These are phyloP conservation scores for Fusarium irregulare DNA, from an alignment of 2,329 filamentous ascomycete genomes.

Conservation along the genomic window DNA sequence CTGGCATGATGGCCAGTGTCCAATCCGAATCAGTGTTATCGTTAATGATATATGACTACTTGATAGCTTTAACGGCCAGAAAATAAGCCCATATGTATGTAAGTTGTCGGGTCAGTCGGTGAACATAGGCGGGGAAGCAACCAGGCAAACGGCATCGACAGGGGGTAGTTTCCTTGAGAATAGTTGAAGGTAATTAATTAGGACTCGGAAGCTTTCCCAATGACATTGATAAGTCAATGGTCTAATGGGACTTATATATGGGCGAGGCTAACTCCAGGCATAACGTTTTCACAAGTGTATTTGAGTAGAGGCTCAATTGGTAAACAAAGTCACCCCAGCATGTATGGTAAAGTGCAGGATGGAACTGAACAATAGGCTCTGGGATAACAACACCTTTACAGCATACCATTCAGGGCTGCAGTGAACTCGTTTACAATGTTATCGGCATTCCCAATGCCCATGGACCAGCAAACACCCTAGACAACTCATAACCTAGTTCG, in stretches of 20 bases:
- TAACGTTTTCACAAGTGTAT: background rate
- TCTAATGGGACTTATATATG: background rate
- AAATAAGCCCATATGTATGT: background rate
- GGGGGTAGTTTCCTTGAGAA: background rate
- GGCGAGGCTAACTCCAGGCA: background rate
- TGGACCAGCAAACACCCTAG: background rate
- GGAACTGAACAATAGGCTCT: background rate
- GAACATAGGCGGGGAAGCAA: background rate
- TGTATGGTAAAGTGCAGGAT: background rate
- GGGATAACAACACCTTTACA: background rate
- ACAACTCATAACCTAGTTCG: background rate
- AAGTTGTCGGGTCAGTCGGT: background rate
- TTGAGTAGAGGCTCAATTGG: background rate
- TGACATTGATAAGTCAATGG: background rate
- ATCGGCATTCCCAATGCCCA: background rate
- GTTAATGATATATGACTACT: constrained; percentile 8
- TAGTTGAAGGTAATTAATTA: no score
- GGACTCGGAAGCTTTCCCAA: background rate
- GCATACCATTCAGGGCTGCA: background rate
- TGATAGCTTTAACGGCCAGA: background rate
- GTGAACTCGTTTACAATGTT: background rate
- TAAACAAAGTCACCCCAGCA: no score
- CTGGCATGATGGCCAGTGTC: no score
- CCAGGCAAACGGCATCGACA: background rate
- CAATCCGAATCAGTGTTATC: background rate